Base-by-base conservation (phyloP, 352 stramenopile genomes). In the Phytophthora brassicae region DNA sequence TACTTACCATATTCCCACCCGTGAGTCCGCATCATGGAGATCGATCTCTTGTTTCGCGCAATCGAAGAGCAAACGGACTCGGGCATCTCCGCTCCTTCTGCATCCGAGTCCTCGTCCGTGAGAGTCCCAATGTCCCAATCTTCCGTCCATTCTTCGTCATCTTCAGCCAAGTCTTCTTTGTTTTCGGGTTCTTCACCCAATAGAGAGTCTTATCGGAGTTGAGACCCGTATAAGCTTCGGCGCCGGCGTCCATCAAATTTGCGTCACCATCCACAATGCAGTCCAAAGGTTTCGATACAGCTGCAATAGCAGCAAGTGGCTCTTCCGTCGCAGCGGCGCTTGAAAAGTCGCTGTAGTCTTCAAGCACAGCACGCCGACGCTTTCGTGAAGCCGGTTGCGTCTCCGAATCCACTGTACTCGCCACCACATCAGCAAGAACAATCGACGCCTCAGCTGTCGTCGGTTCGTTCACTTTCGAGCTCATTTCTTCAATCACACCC, bases 1-100 rank as follows among this genome's bases (percentile, higher is more conserved):
- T 22, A 45, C 46, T 1, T 38, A 56, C 48, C 35, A 24, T 56
- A 56, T n/a, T 56, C 35, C 48, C 20, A 56, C 3, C 48, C 48
- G 13, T 36, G 20, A 4, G 31, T 26, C 22, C 22, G 4, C 48
- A 56, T 56, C 20, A 45, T 36, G 2, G 19, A 24, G 0, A 56
- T 19, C 11, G 11, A 6, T n/a, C 13, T 23, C 31, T 44, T 45
- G 35, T 23, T 56, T 35, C n/a, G 19, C n/a, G 48, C 48, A 20
- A 36, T 6, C 3, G 48, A 46, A 3, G 6, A 36, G 6, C 48
- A 46, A 17, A 46, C 8, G 1, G 31, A 38, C n/a, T 36, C 17
- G 0, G 48, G 20, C 0, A 56, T 13, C 0, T 33, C 33, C 4
- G 13, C 14, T 6, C 22, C 31, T 9, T 46, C 48, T 0, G 35